These are phyloP conservation scores for Selenicereus undatus DNA, from an alignment of 148 eudicot genomes.

Conservation along the genomic window DNA sequence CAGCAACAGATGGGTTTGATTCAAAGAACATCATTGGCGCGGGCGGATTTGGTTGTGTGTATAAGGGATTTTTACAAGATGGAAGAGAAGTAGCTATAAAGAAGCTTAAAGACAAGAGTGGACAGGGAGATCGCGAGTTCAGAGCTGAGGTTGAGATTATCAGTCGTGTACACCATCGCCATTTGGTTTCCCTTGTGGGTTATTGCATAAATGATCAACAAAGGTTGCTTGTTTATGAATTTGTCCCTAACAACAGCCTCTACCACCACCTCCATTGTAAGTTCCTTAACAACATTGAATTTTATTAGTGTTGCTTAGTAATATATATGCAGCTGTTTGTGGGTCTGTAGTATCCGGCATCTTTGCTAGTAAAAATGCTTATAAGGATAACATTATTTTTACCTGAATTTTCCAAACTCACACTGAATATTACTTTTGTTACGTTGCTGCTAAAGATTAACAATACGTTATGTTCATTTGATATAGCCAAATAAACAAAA, in stretches of 20 bases:
- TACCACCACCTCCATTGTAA: conserved; percentile 88
- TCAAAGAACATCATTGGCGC: conserved; percentile 63
- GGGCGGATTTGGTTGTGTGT: conserved; percentile 96
- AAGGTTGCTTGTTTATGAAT: conserved; percentile 86
- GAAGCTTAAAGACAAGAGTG: conserved; percentile 81
- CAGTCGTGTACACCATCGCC: conserved; percentile 90
- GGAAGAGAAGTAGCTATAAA: conserved; percentile 90
- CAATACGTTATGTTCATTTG: too few species aligned
- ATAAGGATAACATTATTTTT: too few species aligned
- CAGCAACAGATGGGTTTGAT: conserved; percentile 77
- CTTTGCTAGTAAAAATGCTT: too few species aligned
- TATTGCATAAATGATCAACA: conserved; percentile 80
- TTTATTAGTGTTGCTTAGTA: background rate
- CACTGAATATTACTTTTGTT: too few species aligned
- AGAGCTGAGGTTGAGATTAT: conserved; percentile 97
- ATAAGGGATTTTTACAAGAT: conserved; percentile 70
- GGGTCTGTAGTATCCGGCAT: too few species aligned
- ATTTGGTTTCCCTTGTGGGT: conserved; percentile 94
- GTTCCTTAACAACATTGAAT: conserved; percentile 11
- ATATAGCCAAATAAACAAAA: too few species aligned
- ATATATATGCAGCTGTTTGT: too few species aligned
- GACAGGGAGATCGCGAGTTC: conserved; percentile 97
- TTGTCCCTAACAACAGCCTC: conserved; percentile 82
- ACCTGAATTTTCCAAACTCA: too few species aligned
- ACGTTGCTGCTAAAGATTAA: too few species aligned